Percentiles rank a stretch among this genome's conserved stretches.
Conservation (phyloP, 164 flowering plant species). For the Stephania yunnanensis region DNA sequence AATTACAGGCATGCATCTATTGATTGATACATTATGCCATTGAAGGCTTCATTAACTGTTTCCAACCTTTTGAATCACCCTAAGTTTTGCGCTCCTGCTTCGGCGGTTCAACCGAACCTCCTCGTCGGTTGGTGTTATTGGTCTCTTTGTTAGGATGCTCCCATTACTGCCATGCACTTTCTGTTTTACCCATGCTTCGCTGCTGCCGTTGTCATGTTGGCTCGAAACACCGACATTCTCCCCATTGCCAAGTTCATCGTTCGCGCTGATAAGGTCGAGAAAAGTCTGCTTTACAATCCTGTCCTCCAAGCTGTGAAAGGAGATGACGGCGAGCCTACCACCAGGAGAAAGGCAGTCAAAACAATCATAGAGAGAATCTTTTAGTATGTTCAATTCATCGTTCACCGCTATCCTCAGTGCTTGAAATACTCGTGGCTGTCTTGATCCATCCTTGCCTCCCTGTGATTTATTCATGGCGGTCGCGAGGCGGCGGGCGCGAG, state of each 20-base stretch:
- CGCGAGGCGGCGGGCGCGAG: too few species aligned
- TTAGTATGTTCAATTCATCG: constrained; percentile 71
- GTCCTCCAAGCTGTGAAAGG: constrained; percentile 97
- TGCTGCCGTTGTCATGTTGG: constrained; percentile 2
- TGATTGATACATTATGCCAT: too few species aligned
- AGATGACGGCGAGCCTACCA: constrained; percentile 90
- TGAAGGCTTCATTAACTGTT: neutral
- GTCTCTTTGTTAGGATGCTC: constrained; percentile 79
- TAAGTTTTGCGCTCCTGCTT: constrained; percentile 87
- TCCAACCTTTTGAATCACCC: constrained; percentile 64
- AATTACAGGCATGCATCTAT: too few species aligned
- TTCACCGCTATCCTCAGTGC: constrained; percentile 94
- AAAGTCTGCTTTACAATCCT: constrained; percentile 93
- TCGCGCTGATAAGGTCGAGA: constrained; percentile 49
- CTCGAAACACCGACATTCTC: constrained; percentile 5
- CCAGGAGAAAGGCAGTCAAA: constrained; percentile 82
- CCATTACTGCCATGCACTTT: constrained; percentile 50
- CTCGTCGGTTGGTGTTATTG: constrained; percentile 76
- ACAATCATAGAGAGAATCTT: constrained; percentile 58
- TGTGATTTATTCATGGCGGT: constrained; percentile 27
- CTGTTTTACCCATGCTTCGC: constrained; percentile 61
- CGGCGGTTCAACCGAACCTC: constrained; percentile 71
- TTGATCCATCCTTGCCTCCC: constrained; percentile 98
- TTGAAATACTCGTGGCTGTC: constrained; percentile 97
- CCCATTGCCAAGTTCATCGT: constrained; percentile 12